Percentiles rank a stretch among this genome's conserved stretches.
Conservation (phyloP, 2,329 filamentous ascomycete species). For the Westerdykella ornata region DNA sequence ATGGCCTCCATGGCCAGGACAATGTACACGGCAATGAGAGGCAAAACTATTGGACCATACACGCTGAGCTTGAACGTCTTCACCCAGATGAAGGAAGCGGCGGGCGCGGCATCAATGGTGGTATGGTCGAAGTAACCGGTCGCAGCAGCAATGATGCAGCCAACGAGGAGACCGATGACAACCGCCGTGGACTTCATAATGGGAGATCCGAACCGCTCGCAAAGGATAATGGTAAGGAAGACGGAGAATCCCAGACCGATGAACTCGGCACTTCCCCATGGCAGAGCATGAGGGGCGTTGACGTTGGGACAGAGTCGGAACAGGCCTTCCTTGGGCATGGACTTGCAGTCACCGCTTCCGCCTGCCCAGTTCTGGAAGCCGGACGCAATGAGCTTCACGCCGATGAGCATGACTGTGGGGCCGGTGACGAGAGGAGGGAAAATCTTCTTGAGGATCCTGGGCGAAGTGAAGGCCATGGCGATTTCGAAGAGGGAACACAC, state of each 20-base stretch:
- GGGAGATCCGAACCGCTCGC: slow-evolving; percentile 72
- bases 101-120: slow-evolving; percentile 65
- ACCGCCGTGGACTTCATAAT: slow-evolving; percentile 80
- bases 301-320: slow-evolving; percentile 57
- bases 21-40: slow-evolving; percentile 56
- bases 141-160: slow-evolving; percentile 72
- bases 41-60: slow-evolving; percentile 67
- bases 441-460: slow-evolving; percentile 60
- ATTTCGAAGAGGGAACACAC: slow-evolving; percentile 57
- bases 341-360: slow-evolving; percentile 55
- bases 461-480: slow-evolving; percentile 66
- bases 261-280: slow-evolving; percentile 72
- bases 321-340: slow-evolving; percentile 43
- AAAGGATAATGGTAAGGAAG: slow-evolving; percentile 71
- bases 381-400: slow-evolving; percentile 62
- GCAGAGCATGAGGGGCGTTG: slow-evolving; percentile 61
- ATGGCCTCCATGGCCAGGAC: slow-evolving; percentile 74
- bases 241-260: slow-evolving; percentile 74
- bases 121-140: slow-evolving; percentile 70
- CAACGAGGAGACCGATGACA: slow-evolving; percentile 65
- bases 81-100: slow-evolving; percentile 70
- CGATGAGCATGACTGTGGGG: slow-evolving; percentile 63
- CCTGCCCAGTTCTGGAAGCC: slow-evolving; percentile 76
- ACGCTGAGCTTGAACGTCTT: slow-evolving; percentile 66
- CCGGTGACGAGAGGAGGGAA: slow-evolving; percentile 73